Evolutionary conservation across 2,329 filamentous ascomycete species (phyloP), one percentile per base, ranked within the genome.

Genomic region (Dactylellina haptotyla): DNA sequence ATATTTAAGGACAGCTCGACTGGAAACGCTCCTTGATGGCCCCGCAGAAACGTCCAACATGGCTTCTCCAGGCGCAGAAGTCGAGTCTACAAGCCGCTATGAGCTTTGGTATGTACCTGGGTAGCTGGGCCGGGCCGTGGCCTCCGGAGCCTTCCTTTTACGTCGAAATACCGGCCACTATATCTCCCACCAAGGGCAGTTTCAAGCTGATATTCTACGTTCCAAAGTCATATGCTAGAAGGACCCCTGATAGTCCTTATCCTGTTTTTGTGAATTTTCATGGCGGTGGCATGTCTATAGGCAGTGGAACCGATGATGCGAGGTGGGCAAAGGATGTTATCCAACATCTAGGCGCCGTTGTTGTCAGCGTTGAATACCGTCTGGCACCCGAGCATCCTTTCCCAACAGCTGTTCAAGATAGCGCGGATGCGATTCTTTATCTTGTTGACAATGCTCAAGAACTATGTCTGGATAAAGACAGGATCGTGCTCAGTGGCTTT

Each of bases 331-430:
- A 84, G 1, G 81, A 83, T 41, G 84, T 88, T 2, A 80, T 85
- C 39, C 84, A 28, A 80, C 83, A 9, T 81, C 85, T 20, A 83
- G 83, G 86, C 54, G 87, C 82, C 25, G 82, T 90, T 20, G 84
- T 89, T 59, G 84, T 90, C 71, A 86, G 85, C 1, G 87, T 89
- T 75, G 87, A 89, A 77, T 90, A 91, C 78, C 85, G 89, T 12
- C 83, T 90, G 1, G 87, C 88, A 0, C 89, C 89, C 0, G 85
- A 86, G 77, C 83, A 86, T 76, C 87, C 87, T 0, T 90, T 89
- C 77, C 88, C 88, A 0, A 85, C 85, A 0, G 85, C 87, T 0
- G 84, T 90, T 0, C 87, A 90, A 75, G 89, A 90, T 78, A 86
- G 86, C 48, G 85, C 86, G 32, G 88, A 89, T 75, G 86, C 87